Evolutionary conservation across 495 filamentous ascomycete genomes (phyloP), one percentile per base, ranked within the genome.

Genomic region (Penicillium subrubescens): DNA sequence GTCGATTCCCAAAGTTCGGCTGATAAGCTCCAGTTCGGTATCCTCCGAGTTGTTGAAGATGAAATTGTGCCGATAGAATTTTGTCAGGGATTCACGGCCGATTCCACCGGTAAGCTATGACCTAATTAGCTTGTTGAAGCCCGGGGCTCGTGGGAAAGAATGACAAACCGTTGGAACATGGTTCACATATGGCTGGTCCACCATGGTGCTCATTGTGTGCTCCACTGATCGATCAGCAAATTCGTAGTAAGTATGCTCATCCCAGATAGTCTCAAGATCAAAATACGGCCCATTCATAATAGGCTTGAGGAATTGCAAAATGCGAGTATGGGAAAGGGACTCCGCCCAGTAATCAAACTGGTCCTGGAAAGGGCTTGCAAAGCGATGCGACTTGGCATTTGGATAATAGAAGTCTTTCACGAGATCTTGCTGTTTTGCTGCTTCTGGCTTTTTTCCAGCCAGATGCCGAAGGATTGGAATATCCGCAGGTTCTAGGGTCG

Each of bases 1-100:
- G 67, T 86, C 83, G 15, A 79, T 78, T 0, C 84, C 85, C 14
- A 86, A 69, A 0, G 90, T 93, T 10, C 91, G 81, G 37, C 86
- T 89, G 6, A 92, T 70, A 2, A 93, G 79, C 65, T 89, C 85
- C 56, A 91, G 29, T 19, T 54, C 51, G 51, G 51, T 54, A 34
- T 54, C 51, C 1, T 54, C 51, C 3, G 51, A 54, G 8, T 54
- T 54, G 7, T 34, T 54, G 19, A 54, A 54, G 29, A 54, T 54
- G 31, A 54, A 54, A 23, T 21, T 54, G 15, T 54, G 51, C 15
- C 15, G 31, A 34, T 54, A 54, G 14, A 54, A 54, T 27, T 54
- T 54, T n/a, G 25, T 3, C 51, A 54, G n/a, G 51, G 15, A 2
- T 34, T 54, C 27, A 10, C 51, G 51, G 4, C 51, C 51, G 34